phyloP scores from a whole-genome alignment of 805 yeast species.

The Sugiyamaella americana region DNA sequence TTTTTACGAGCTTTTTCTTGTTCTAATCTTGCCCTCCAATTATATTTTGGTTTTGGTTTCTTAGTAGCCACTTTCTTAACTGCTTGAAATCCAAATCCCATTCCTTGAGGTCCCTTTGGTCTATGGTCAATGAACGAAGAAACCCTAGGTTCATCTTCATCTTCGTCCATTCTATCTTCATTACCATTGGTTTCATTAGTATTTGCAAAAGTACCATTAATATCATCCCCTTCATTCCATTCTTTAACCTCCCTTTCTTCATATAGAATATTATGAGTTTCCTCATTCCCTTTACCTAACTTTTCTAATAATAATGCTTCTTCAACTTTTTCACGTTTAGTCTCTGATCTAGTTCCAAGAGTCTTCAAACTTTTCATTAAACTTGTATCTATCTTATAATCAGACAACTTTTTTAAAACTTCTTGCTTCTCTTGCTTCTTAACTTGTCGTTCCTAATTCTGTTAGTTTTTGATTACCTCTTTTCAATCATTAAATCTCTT shows the following conservation, averaged over 20 bases:
- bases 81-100: conserved; percentile 46
- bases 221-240: conserved; percentile 42
- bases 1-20: conserved; percentile 33
- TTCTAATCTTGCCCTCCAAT: conserved; percentile 63
- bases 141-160: conserved; percentile 18
- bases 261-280: conserved; percentile 56
- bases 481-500: conserved; percentile 27
- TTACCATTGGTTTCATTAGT: conserved; percentile 19
- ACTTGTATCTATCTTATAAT: conserved; percentile 63
- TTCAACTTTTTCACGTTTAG: conserved; percentile 61
- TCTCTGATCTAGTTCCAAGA: conserved; percentile 65
- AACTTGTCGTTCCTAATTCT: conserved; percentile 56
- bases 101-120: conserved; percentile 53
- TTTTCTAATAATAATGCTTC: conserved; percentile 70
- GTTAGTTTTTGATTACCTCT: conserved; percentile 1
- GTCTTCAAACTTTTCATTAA: conserved; percentile 65
- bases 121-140: conserved; percentile 65
- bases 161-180: conserved; percentile 27
- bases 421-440: conserved; percentile 82
- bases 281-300: conserved; percentile 63
- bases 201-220: conserved; percentile 9
- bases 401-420: conserved; percentile 61
- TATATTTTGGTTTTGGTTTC: conserved; percentile 50
- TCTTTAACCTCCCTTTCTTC: conserved; percentile 61
- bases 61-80: conserved; percentile 28